phyloP scores from a whole-genome alignment of 169 alveolate genomes.

The Eimeria sp. region DNA sequence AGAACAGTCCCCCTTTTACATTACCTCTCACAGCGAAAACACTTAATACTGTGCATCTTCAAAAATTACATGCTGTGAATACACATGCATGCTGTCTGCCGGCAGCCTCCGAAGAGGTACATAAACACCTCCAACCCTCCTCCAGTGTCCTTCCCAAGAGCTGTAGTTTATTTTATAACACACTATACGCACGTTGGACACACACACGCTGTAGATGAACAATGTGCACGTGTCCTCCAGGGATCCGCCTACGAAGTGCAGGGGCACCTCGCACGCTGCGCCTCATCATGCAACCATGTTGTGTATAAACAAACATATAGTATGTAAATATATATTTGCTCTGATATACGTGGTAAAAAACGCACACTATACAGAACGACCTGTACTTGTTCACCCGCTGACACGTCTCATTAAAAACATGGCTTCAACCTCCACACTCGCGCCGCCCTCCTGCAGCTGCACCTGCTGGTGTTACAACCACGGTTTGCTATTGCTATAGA shows the following conservation, averaged over 20 bases:
- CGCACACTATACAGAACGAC: background rate
- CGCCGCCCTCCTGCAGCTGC: slow-evolving; percentile 15
- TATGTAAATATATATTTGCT: background rate
- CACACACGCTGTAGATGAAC: too few relatives aligned
- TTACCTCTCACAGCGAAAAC: background rate
- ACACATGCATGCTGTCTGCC: background rate
- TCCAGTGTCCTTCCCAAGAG: too few relatives aligned
- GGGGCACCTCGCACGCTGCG: background rate
- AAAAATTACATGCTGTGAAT: background rate
- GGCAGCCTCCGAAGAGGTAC: too few relatives aligned
- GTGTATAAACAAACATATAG: background rate
- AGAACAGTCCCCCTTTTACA: background rate
- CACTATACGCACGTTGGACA: too few relatives aligned
- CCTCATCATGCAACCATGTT: background rate
- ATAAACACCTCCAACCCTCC: too few relatives aligned
- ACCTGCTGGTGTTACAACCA: background rate
- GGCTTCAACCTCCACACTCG: background rate
- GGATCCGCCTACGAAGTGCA: background rate
- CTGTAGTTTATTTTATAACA: too few relatives aligned
- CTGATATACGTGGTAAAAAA: background rate
- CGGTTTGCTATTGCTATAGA: background rate
- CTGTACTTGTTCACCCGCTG: background rate
- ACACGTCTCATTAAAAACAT: background rate
- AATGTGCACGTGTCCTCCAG: too few relatives aligned
- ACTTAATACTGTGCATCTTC: background rate